A percentile compares a stretch with the other conserved stretches of the same genome.
Evolutionary conservation across 106 monocot species (phyloP).

Genomic region (Dendrobium catenatum): DNA sequence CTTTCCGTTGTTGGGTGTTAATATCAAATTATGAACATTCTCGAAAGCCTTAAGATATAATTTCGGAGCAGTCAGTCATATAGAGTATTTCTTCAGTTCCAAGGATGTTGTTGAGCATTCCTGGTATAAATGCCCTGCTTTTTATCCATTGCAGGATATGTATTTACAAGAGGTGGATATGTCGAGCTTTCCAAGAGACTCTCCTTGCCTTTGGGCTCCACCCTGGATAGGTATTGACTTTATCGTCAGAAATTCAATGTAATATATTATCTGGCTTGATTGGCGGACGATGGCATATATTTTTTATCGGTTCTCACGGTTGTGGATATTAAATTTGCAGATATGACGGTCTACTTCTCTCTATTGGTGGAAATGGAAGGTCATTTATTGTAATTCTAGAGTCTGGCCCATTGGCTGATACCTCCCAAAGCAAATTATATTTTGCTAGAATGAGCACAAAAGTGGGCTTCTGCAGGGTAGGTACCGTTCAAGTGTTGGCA

Average conservation of each 20-base stretch:
- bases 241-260: not conserved
- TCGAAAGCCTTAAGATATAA: not conserved
- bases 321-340: conserved; percentile 15
- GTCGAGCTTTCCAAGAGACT: conserved; percentile 86
- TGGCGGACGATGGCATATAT: not conserved
- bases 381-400: conserved; percentile 91
- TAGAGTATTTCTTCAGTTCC: not conserved
- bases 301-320: not conserved
- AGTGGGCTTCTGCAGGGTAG: conserved; percentile 91
- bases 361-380: conserved; percentile 96
- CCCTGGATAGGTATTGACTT: conserved; percentile 72
- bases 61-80: not conserved
- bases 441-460: conserved; percentile 93
- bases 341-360: conserved; percentile 85
- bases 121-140: conserved; percentile 2
- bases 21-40: not conserved
- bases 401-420: conserved; percentile 83
- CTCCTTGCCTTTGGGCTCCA: conserved; percentile 87
- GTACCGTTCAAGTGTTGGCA: conserved; percentile 4
- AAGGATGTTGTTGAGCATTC: not conserved
- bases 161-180: conserved; percentile 92
- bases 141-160: conserved; percentile 56
- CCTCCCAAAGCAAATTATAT: conserved; percentile 85
- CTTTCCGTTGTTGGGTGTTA: not conserved
- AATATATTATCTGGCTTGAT: not conserved